Percentiles rank a stretch among this genome's conserved stretches.
phyloP scores from a whole-genome alignment of 2,329 filamentous ascomycete genomes.

The Massarina eburnea region DNA sequence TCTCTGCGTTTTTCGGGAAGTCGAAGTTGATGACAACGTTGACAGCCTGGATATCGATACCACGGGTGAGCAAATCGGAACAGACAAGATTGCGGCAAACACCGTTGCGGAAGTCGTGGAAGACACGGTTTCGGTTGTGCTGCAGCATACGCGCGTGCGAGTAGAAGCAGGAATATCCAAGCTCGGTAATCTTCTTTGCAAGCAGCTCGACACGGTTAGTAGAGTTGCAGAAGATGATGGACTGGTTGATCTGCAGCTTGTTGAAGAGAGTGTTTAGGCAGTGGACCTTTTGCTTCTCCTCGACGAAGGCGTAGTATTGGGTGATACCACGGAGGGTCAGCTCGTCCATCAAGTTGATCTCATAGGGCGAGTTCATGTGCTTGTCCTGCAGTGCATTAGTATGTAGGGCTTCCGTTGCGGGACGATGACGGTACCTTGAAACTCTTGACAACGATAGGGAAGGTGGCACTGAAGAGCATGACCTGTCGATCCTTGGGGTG shows the following conservation, averaged over 20 bases:
- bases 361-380: constrained; percentile 94
- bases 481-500: constrained; percentile 97
- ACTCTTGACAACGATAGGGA: constrained; percentile 93
- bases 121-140: constrained; percentile 94
- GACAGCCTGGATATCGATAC: constrained; percentile 99
- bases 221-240: constrained; percentile 99
- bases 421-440: constrained; percentile 63
- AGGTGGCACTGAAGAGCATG: constrained; percentile 98
- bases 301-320: constrained; percentile 98
- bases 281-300: constrained; percentile 99
- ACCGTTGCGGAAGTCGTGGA: constrained; percentile 98
- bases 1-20: constrained; percentile 99
- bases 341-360: constrained; percentile 99
- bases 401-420: not conserved
- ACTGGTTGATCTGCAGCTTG: constrained; percentile 99
- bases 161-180: constrained; percentile 99
- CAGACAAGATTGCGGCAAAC: constrained; percentile 98
- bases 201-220: constrained; percentile 97
- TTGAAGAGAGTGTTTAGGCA: constrained; percentile 98
- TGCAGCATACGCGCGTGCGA: constrained; percentile 98
- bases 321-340: constrained; percentile 97
- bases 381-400: constrained; percentile 64
- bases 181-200: constrained; percentile 98
- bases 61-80: constrained; percentile 94
- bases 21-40: constrained; percentile 99